Evolutionary conservation across 2,329 filamentous ascomycete species (phyloP).

Genomic region (Emmonsiellopsis sp.): DNA sequence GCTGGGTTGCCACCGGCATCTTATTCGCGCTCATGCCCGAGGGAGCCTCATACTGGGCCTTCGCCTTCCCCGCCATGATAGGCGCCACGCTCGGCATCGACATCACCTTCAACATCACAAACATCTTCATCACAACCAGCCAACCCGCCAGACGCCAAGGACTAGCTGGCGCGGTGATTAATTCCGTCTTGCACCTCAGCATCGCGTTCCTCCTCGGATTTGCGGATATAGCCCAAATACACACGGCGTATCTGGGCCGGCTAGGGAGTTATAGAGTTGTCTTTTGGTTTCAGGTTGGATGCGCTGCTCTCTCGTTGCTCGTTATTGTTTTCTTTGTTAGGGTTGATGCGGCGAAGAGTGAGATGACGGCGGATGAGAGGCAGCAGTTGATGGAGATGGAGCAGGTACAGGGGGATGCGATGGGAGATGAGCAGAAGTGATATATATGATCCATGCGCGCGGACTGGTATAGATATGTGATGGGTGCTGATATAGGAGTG

Average conservation of each 20-base stretch:
- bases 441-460: too few species aligned
- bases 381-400: slow-evolving; percentile 12
- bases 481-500: too few species aligned
- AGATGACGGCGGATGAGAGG: slow-evolving; percentile 50
- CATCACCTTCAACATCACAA: slow-evolving; percentile 64
- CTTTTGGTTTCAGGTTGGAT: slow-evolving; percentile 55
- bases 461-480: too few species aligned
- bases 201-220: slow-evolving; percentile 64
- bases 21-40: slow-evolving; percentile 56
- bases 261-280: slow-evolving; percentile 52
- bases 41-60: slow-evolving; percentile 58
- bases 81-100: slow-evolving; percentile 65
- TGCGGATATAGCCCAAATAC: slow-evolving; percentile 51
- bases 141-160: slow-evolving; percentile 59
- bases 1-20: slow-evolving; percentile 49
- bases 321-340: slow-evolving; percentile 46
- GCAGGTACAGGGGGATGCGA: background rate
- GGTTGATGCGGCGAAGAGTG: slow-evolving; percentile 47
- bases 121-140: slow-evolving; percentile 67
- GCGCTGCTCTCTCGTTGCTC: slow-evolving; percentile 42
- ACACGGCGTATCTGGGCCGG: slow-evolving; percentile 36
- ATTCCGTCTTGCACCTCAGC: slow-evolving; percentile 60
- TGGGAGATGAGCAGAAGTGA: too few species aligned
- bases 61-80: slow-evolving; percentile 54
- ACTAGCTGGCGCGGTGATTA: slow-evolving; percentile 61